A percentile compares a stretch with the other conserved stretches of the same genome.
Conservation (phyloP, 1,284 basidiomycete species). For the Heterobasidion parviporum region DNA sequence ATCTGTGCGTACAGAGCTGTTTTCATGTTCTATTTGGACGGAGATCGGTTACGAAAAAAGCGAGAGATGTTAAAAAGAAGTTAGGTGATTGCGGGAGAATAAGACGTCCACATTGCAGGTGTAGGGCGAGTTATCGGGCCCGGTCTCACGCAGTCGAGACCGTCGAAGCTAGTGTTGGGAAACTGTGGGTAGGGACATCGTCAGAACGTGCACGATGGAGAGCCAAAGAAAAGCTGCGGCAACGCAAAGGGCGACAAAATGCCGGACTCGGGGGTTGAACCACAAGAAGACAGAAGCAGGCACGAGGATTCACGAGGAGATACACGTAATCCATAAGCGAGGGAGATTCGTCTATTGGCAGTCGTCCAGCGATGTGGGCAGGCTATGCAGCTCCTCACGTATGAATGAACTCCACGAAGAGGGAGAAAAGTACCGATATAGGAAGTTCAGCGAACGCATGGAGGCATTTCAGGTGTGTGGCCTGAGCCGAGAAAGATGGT, state of each 20-base stretch:
- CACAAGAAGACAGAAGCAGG: background rate
- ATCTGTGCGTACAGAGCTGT: constrained; percentile 6
- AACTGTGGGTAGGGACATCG: constrained; percentile 4
- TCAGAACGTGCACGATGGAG: constrained; percentile 4
- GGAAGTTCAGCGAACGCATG: background rate
- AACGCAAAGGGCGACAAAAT: constrained; percentile 1
- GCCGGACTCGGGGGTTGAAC: background rate
- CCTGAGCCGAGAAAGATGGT: background rate
- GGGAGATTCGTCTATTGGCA: background rate
- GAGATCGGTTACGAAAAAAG: constrained; percentile 6
- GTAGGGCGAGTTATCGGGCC: constrained; percentile 11
- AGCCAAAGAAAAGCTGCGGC: constrained; percentile 5
- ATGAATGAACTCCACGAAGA: background rate
- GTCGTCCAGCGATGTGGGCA: background rate
- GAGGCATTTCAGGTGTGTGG: background rate
- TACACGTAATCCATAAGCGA: background rate
- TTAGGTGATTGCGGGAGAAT: constrained; percentile 4
- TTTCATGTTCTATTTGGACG: constrained; percentile 8
- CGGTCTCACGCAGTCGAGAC: constrained; percentile 11
- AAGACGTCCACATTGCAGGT: constrained; percentile 3
- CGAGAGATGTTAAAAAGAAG: background rate
- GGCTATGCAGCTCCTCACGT: background rate
- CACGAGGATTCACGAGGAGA: background rate
- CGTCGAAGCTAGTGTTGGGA: constrained; percentile 8
- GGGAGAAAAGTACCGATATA: background rate